Base-by-base conservation (phyloP, 2,329 filamentous ascomycete species). In the Pseudogymnoascus verrucosus region DNA sequence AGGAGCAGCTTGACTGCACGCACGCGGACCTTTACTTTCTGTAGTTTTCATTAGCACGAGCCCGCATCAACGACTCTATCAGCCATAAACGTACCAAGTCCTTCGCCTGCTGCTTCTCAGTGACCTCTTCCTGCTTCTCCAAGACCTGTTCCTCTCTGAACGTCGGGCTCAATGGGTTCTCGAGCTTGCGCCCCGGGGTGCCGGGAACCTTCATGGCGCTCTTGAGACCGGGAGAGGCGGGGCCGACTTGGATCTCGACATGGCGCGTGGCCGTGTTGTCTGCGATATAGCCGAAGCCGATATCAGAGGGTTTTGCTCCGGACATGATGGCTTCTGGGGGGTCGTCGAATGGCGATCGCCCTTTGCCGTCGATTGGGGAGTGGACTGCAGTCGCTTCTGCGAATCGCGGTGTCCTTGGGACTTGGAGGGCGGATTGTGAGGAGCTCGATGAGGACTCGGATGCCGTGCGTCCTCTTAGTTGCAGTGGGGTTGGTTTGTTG, bases 21-120 rank as follows among this genome's bases (percentile, higher is more conserved):
- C 36, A 98, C 93, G 69, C 91, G 86, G 37, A 88, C 88, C 79
- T 97, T 98, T 75, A 96, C 85, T 88, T 90, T 96, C 93, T 96
- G 73, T 57, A 69, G 70, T 77, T 70, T 70, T 72, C 67, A 75
- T 81, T 75, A 81, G 74, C 19, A 63, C 62, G 51, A 47, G 34
- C 39, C 40, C 21, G 5, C 21, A 47, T 60, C 42, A 14, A 64
- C n/a, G 8, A 51, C 39, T 26, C 59, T 42, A 51, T 62, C 12
- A 31, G 6, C 28, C 14, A 60, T 61, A 26, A 40, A 82, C 91
- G 76, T 85, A 97, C 93, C 75, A 97, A 73, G 75, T 98, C 93
- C 71, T 87, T 88, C 34, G 84, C 89, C 77, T 98, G 93, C 74
- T 93, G 85, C 77, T 92, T 90, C 64, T 96, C 93, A 0, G 93